phyloP scores from a whole-genome alignment of 2,329 filamentous ascomycete genomes.

The Arthrobotrys musiformis region DNA sequence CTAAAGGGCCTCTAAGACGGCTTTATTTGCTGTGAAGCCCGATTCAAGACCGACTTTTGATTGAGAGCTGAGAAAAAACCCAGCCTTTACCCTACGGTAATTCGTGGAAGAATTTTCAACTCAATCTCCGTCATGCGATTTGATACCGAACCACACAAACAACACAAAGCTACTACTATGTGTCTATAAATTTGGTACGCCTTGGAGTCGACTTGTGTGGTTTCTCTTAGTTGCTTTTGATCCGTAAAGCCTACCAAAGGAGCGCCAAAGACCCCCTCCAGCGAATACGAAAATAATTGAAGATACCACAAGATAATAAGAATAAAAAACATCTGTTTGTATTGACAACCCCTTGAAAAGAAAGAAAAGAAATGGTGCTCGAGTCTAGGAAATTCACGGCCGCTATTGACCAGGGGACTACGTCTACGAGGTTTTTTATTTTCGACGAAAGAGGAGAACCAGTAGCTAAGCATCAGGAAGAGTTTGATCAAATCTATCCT shows the following conservation, averaged over 20 bases:
- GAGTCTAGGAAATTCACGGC: conserved; percentile 75
- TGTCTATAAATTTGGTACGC: neutral
- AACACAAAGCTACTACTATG: conserved; percentile 8
- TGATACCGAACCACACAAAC: conserved; percentile 22
- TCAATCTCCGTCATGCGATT: conserved; percentile 35
- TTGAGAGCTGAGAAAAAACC: too few relatives aligned
- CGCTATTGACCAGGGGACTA: conserved; percentile 90
- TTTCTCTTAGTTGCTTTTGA: neutral
- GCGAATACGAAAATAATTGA: too few relatives aligned
- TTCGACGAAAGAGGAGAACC: conserved; percentile 83
- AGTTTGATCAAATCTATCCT: conserved; percentile 86
- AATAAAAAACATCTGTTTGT: too few relatives aligned
- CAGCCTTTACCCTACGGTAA: too few relatives aligned
- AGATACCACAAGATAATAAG: too few relatives aligned
- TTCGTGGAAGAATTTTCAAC: conserved; percentile 52
- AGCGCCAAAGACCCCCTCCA: too few relatives aligned
- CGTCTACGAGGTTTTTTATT: conserved; percentile 87
- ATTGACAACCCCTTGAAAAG: neutral
- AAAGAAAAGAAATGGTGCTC: conserved; percentile 7
- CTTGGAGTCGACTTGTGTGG: too few relatives aligned
- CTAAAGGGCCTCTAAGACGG: too few relatives aligned
- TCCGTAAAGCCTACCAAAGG: neutral
- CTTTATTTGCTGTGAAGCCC: too few relatives aligned
- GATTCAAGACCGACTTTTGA: too few relatives aligned
- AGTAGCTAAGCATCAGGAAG: conserved; percentile 84